Evolutionary conservation across 2,329 filamentous ascomycete species (phyloP), one percentile per base, ranked within the genome.

Genomic region (Cladorrhinum sp.): DNA sequence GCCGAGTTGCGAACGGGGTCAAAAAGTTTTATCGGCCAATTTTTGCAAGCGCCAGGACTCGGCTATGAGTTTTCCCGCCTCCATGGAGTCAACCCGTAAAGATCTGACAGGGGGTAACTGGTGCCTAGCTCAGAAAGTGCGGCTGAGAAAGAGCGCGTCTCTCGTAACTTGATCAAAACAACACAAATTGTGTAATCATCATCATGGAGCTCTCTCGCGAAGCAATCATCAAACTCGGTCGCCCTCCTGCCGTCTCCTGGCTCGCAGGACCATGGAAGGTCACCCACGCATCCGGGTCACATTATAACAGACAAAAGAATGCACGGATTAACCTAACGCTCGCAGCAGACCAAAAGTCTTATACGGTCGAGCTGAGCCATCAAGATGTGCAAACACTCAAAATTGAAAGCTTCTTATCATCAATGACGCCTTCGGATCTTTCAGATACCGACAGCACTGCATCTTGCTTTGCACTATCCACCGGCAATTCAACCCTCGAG

Each of bases 161-260:
- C 10, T 29, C 25, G 25, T 41, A 6, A 41, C 36, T 16, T 41
- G 6, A 8, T 41, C 36, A 41, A 41, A 13, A 41, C 4, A 13
- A 32, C 6, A 13, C 12, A 6, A 41, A 6, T n/a, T 41, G 3
- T 16, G 10, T n/a, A 13, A 41, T 8, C 7, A 41, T 41, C 25
- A 41, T 5, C 25, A 55, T 55, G 52, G 38, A 55, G 27, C 52
- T 55, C 52, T 55, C 52, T 36, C 52, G 52, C 52, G 27, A 55
- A 36, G 52, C 52, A 36, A 55, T 41, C 27, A 55, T 55, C 52
- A 36, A 38, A 18, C 52, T 55, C 52, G n/a, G n/a, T n/a, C 52
- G 52, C 52, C 27, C 52, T 41, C 36, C 16, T 41, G 36, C 36
- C 16, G 36, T 41, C 6, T 41, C 36, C 16, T 41, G 36, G 36